Percentiles rank a stretch among this genome's conserved stretches.
These are phyloP conservation scores for Nemania sp. DNA, from an alignment of 2,329 filamentous ascomycete species.

Conservation along the genomic window DNA sequence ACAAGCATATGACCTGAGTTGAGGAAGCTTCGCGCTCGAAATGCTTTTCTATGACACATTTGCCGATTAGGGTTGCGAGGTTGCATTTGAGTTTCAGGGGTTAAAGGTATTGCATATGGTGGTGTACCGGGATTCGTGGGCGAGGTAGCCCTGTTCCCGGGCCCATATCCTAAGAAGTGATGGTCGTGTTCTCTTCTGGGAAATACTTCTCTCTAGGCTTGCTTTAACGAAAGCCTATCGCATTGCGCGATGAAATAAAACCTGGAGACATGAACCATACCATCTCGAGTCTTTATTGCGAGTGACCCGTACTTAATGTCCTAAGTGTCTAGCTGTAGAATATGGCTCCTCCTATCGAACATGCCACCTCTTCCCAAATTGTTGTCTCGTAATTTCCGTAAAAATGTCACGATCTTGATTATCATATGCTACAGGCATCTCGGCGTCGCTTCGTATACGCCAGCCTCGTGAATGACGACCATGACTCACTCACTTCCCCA, in stretches of 20 bases:
- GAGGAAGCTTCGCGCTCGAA: slow-evolving; percentile 24
- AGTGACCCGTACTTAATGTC: background rate
- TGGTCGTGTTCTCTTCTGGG: slow-evolving; percentile 32
- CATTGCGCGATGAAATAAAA: slow-evolving; percentile 26
- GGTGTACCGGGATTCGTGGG: slow-evolving; percentile 25
- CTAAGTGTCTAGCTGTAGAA: too few relatives aligned
- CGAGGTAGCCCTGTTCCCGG: slow-evolving; percentile 2
- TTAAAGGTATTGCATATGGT: slow-evolving; percentile 33
- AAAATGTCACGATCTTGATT: slow-evolving; percentile 8
- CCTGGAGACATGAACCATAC: slow-evolving; percentile 20
- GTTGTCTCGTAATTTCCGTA: background rate
- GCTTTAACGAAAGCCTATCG: slow-evolving; percentile 10
- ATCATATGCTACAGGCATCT: background rate
- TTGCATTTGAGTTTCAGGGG: slow-evolving; percentile 12
- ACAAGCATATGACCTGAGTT: slow-evolving; percentile 34
- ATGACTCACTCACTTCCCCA: background rate
- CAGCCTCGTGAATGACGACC: background rate
- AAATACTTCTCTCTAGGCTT: slow-evolving; percentile 26
- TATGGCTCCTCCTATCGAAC: background rate
- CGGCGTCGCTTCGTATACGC: background rate
- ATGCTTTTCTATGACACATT: slow-evolving; percentile 23
- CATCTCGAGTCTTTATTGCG: background rate
- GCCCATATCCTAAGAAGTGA: background rate
- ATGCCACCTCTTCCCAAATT: background rate
- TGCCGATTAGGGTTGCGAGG: background rate